Conservation (phyloP, 73 alveolate species). For the Paramecium biaurelia region DNA sequence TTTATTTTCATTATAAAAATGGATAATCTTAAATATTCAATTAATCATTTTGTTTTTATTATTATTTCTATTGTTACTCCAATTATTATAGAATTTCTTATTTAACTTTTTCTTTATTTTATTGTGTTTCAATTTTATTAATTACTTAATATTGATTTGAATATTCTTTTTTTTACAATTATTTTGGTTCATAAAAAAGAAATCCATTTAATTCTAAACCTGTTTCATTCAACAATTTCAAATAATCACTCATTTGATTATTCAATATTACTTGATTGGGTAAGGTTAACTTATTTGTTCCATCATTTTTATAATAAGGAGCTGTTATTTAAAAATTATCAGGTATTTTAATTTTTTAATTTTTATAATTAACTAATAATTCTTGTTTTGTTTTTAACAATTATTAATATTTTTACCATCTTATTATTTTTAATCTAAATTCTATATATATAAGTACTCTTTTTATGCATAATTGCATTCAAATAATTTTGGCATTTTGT, state of each 20-base stretch:
- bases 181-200: neutral
- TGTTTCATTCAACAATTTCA: neutral
- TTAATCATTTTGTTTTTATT: neutral
- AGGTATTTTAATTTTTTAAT: neutral
- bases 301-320: neutral
- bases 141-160: neutral
- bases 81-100: neutral
- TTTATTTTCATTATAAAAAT: neutral
- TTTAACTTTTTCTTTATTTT: neutral
- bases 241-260: constrained; percentile 37
- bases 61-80: neutral
- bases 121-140: neutral
- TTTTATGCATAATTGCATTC: neutral
- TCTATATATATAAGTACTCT: too few relatives aligned
- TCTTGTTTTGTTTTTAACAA: neutral
- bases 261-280: neutral
- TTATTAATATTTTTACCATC: neutral
- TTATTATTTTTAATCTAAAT: neutral
- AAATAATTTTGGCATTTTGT: constrained; percentile 47
- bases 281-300: neutral
- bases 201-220: constrained; percentile 42
- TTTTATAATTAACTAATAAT: neutral
- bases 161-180: neutral
- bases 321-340: constrained; percentile 45
- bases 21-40: neutral